Conservation (phyloP, 768 basidiomycete genomes). For the Chlorophyllum brunneum region DNA sequence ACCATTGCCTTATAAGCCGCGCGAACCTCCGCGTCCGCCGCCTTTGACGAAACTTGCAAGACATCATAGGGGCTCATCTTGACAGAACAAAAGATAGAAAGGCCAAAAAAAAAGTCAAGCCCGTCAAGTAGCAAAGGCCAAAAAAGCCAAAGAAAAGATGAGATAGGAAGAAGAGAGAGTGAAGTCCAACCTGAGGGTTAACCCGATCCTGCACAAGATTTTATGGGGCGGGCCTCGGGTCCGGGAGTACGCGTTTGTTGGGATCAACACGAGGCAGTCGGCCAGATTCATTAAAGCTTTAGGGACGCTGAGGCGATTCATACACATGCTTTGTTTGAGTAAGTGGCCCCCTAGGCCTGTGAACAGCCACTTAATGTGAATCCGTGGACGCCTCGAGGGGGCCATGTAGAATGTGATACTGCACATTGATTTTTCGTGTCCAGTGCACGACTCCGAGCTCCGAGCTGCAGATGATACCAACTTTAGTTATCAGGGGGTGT, state of each 20-base stretch:
- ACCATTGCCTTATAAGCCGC: slow-evolving; percentile 9
- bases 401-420: not conserved
- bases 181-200: not conserved
- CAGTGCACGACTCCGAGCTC: not conserved
- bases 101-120: not conserved
- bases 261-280: slow-evolving; percentile 10
- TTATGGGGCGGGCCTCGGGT: slow-evolving; percentile 5
- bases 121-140: not conserved
- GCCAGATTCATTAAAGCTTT: not conserved
- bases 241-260: not conserved
- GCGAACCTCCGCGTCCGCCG: slow-evolving; percentile 8
- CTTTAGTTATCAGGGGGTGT: too few species aligned
- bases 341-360: not conserved
- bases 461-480: not conserved
- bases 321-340: not conserved
- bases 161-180: not conserved
- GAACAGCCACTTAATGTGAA: not conserved
- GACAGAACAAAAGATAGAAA: not conserved
- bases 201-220: not conserved
- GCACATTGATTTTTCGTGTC: not conserved
- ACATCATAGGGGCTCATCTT: slow-evolving; percentile 8
- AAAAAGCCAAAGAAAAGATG: not conserved
- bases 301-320: not conserved
- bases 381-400: not conserved
- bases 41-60: slow-evolving; percentile 4